phyloP scores from a whole-genome alignment of 257 asterid species.

The Euphrasia confusa region DNA sequence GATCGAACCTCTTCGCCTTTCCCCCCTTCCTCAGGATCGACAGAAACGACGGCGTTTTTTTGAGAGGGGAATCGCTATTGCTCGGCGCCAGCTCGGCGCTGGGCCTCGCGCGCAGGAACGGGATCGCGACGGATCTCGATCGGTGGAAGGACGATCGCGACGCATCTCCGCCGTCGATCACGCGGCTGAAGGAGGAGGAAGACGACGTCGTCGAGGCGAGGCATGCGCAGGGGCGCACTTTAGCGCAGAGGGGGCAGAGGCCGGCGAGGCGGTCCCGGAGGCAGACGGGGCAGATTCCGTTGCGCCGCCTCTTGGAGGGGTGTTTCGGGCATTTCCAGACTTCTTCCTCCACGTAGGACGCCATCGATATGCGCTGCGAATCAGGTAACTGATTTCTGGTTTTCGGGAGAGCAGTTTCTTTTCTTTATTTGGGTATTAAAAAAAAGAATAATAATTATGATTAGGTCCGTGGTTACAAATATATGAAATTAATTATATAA shows the following conservation, averaged over 20 bases:
- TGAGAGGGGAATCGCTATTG: background rate
- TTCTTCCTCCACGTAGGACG: constrained; percentile 52
- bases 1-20: constrained; percentile 32
- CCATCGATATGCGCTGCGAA: constrained; percentile 19
- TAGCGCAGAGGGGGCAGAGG: constrained; percentile 71
- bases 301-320: constrained; percentile 62
- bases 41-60: constrained; percentile 43
- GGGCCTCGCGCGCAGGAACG: constrained; percentile 44
- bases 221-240: constrained; percentile 69
- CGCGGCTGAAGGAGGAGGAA: constrained; percentile 15
- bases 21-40: constrained; percentile 31
- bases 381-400: background rate
- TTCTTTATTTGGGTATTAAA: no score
- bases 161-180: constrained; percentile 28
- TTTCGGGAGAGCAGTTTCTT: no score
- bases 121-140: constrained; percentile 69
- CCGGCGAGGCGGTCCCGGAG: constrained; percentile 69
- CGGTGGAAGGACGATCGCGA: constrained; percentile 45
- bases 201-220: constrained; percentile 34
- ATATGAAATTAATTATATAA: no score
- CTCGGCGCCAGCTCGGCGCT: background rate
- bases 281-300: constrained; percentile 75
- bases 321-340: constrained; percentile 77
- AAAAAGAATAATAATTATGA: no score
- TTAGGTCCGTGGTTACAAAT: no score